These are phyloP conservation scores for Pterocarpus macrocarpus DNA, from an alignment of 306 rosid genomes.

Conservation along the genomic window DNA sequence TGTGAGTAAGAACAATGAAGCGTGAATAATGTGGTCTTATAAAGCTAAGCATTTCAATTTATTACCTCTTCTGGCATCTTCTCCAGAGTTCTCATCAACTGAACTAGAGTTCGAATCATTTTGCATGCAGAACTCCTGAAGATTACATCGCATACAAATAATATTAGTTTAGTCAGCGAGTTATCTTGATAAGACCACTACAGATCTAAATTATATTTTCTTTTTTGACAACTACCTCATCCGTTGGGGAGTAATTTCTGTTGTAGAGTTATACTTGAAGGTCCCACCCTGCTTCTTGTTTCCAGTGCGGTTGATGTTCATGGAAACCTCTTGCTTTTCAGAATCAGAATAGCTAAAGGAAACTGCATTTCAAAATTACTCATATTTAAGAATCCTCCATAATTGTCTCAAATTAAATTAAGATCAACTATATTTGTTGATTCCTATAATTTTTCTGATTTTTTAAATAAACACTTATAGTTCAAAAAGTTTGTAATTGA, in stretches of 20 bases:
- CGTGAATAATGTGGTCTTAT: neutral
- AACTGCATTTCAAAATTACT: slow-evolving; percentile 63
- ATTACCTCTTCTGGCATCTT: slow-evolving; percentile 95
- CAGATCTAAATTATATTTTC: slow-evolving; percentile 18
- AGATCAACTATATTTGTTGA: too few relatives aligned
- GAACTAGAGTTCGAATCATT: slow-evolving; percentile 96
- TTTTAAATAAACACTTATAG: too few relatives aligned
- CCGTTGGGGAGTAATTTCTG: slow-evolving; percentile 93
- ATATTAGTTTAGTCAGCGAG: slow-evolving; percentile 15
- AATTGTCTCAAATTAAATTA: too few relatives aligned
- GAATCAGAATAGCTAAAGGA: slow-evolving; percentile 84
- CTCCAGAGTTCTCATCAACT: slow-evolving; percentile 97
- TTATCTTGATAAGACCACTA: neutral
- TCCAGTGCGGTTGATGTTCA: slow-evolving; percentile 87
- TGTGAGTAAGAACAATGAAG: slow-evolving; percentile 7
- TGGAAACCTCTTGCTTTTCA: slow-evolving; percentile 82
- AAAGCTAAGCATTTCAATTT: slow-evolving; percentile 37
- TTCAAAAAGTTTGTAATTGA: too few relatives aligned
- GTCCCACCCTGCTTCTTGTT: slow-evolving; percentile 79
- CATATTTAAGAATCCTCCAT: slow-evolving; percentile 20
- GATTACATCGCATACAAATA: slow-evolving; percentile 35
- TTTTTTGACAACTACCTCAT: slow-evolving; percentile 64
- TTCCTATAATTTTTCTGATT: too few relatives aligned
- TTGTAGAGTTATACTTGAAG: slow-evolving; percentile 76
- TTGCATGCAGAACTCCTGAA: slow-evolving; percentile 97